A percentile compares a stretch with the other conserved stretches of the same genome.
phyloP scores from a whole-genome alignment of 192 early-diverging fungal genomes.

The Umbelopsis vinacea region DNA sequence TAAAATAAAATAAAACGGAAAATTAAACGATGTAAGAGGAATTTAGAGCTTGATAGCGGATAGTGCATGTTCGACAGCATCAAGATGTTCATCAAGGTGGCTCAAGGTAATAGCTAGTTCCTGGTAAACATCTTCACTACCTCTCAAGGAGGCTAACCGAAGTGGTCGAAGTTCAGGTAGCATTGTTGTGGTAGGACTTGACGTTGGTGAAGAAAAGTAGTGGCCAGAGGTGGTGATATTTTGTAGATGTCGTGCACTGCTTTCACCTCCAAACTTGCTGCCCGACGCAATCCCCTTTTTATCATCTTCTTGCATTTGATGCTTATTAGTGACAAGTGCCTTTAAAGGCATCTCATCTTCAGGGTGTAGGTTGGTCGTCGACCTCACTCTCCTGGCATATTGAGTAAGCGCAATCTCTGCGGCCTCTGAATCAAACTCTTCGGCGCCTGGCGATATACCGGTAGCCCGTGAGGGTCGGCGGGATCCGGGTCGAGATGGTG shows the following conservation, averaged over 20 bases:
- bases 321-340: constrained; percentile 34
- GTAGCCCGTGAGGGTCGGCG: constrained; percentile 14
- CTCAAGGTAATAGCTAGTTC: constrained; percentile 1
- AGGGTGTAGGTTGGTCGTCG: constrained; percentile 48
- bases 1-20: not conserved
- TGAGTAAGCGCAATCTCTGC: constrained; percentile 30
- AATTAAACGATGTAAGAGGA: not conserved
- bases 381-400: constrained; percentile 51
- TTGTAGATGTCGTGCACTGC: not conserved
- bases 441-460: constrained; percentile 1
- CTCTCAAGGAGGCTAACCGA: not conserved
- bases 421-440: constrained; percentile 18
- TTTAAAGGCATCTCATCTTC: constrained; percentile 50
- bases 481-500: constrained; percentile 1
- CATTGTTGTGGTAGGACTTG: not conserved
- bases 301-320: constrained; percentile 31
- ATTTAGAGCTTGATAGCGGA: not conserved
- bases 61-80: constrained; percentile 2
- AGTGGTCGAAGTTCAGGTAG: not conserved
- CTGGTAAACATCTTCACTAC: constrained; percentile 10
- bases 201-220: not conserved
- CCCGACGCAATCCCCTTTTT: not conserved
- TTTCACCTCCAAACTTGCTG: not conserved
- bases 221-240: not conserved
- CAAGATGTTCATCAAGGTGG: constrained; percentile 13